A percentile compares a stretch with the other conserved stretches of the same genome.
These are phyloP conservation scores for Astrothelium macrocarpum DNA, from an alignment of 495 filamentous ascomycete species.

Conservation along the genomic window DNA sequence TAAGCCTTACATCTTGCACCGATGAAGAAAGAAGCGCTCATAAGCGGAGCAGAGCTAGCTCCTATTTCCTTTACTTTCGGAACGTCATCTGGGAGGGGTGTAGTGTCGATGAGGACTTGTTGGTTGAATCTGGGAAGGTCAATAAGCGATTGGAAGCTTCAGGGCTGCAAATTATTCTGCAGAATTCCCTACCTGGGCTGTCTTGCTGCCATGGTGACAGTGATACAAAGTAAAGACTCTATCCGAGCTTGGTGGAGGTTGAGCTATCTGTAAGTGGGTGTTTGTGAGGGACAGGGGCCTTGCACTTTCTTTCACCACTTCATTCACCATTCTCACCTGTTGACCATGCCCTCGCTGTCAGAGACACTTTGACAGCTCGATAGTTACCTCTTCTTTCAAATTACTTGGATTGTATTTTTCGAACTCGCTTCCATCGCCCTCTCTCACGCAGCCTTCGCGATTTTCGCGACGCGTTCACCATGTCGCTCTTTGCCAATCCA, in stretches of 20 bases:
- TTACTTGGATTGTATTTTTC: too few species aligned
- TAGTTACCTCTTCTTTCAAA: neutral
- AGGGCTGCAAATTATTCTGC: slow-evolving; percentile 3
- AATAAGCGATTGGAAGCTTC: slow-evolving; percentile 22
- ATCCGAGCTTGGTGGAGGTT: slow-evolving; percentile 8
- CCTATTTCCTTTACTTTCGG: slow-evolving; percentile 88
- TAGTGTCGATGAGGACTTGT: slow-evolving; percentile 85
- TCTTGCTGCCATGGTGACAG: slow-evolving; percentile 31
- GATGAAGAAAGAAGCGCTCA: slow-evolving; percentile 94
- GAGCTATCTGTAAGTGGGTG: neutral
- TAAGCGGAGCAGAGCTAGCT: slow-evolving; percentile 77
- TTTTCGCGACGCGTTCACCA: slow-evolving; percentile 18
- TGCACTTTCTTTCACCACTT: neutral
- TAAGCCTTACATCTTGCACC: slow-evolving; percentile 86
- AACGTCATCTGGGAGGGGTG: slow-evolving; percentile 83
- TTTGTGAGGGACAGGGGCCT: neutral
- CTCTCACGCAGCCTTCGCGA: too few species aligned
- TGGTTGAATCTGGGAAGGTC: slow-evolving; percentile 70
- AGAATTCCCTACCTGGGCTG: slow-evolving; percentile 30
- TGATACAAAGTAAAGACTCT: neutral
- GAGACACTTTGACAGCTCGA: neutral
- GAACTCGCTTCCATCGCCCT: too few species aligned
- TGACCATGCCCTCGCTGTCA: neutral
- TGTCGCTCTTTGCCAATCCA: slow-evolving; percentile 37
- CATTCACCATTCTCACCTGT: too few species aligned